These are phyloP conservation scores for Chrysoporthe deuterocubensis DNA, from an alignment of 2,329 filamentous ascomycete genomes.

Conservation along the genomic window DNA sequence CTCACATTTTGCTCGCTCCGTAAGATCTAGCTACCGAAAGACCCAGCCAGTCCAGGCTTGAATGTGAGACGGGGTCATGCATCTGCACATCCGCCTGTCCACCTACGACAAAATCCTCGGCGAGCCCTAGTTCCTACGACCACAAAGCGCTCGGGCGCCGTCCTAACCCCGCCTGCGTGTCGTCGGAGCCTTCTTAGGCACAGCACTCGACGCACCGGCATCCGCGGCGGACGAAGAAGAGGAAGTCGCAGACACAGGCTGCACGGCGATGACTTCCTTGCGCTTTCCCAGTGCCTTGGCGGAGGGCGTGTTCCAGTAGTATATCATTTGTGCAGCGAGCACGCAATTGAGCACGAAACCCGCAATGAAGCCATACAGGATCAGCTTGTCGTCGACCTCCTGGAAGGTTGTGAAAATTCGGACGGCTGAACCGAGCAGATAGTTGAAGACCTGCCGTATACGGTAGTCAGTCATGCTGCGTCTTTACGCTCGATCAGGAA, in stretches of 20 bases:
- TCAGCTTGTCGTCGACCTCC: conserved; percentile 95
- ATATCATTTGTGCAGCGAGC: conserved; percentile 87
- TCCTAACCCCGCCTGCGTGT: conserved; percentile 46
- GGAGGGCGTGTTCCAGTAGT: conserved; percentile 82
- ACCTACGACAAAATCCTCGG: not conserved
- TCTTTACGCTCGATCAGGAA: conserved; percentile 7
- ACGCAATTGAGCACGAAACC: conserved; percentile 90
- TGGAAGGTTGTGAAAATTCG: conserved; percentile 98
- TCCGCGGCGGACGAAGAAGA: conserved; percentile 34
- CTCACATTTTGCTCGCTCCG: conserved; percentile 15
- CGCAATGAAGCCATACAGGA: conserved; percentile 91
- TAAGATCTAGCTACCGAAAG: conserved; percentile 20
- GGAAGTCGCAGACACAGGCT: conserved; percentile 31
- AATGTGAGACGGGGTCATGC: conserved; percentile 14
- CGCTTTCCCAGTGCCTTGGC: conserved; percentile 45
- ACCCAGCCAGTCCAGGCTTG: conserved; percentile 9
- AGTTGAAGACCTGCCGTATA: conserved; percentile 89
- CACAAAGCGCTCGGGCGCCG: not conserved
- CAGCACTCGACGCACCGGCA: conserved; percentile 30
- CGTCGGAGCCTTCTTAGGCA: conserved; percentile 46
- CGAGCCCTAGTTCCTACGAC: not conserved
- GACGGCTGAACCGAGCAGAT: conserved; percentile 87
- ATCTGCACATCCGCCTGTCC: conserved; percentile 15
- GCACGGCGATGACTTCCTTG: conserved; percentile 39
- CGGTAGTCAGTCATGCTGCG: conserved; percentile 22